Conservation (phyloP, 257 asterid species). For the Petunia axillaris region DNA sequence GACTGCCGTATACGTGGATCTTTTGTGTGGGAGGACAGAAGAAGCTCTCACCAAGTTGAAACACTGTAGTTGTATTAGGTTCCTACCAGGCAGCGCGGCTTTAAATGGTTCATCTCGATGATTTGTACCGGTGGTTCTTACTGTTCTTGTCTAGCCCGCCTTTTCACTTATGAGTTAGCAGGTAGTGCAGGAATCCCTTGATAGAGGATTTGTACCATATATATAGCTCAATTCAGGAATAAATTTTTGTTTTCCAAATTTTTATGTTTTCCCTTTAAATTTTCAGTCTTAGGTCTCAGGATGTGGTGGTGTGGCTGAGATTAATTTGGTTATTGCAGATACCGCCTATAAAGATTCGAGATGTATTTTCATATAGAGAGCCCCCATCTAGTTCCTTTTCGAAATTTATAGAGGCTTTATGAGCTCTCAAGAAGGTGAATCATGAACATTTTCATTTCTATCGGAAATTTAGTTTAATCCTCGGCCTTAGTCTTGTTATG, state of each 20-base stretch:
- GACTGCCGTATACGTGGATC: slow-evolving; percentile 76
- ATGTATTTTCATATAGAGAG: slow-evolving; percentile 49
- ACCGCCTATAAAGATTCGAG: slow-evolving; percentile 42
- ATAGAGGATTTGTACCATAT: slow-evolving; percentile 73
- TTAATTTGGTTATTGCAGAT: slow-evolving; percentile 47
- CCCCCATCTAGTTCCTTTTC: slow-evolving; percentile 29
- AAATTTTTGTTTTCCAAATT: slow-evolving; percentile 39
- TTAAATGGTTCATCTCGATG: slow-evolving; percentile 51
- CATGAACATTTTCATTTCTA: slow-evolving; percentile 11
- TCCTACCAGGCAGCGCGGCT: slow-evolving; percentile 38
- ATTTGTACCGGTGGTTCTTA: slow-evolving; percentile 25
- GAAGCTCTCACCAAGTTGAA: slow-evolving; percentile 77
- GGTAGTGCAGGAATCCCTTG: slow-evolving; percentile 69
- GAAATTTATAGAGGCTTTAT: slow-evolving; percentile 26
- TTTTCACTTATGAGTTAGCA: slow-evolving; percentile 49
- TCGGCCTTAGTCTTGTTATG: background rate
- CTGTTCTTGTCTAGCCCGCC: slow-evolving; percentile 46
- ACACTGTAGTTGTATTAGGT: slow-evolving; percentile 51
- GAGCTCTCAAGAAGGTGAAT: slow-evolving; percentile 27
- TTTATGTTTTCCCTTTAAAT: slow-evolving; percentile 21
- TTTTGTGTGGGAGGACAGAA: slow-evolving; percentile 54
- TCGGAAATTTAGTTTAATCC: slow-evolving; percentile 10
- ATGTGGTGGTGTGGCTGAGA: slow-evolving; percentile 45
- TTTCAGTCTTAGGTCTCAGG: slow-evolving; percentile 39
- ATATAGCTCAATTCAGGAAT: slow-evolving; percentile 69